Evolutionary conservation across 257 asterid genomes (phyloP).

Genomic region (Leonotis leonurus): DNA sequence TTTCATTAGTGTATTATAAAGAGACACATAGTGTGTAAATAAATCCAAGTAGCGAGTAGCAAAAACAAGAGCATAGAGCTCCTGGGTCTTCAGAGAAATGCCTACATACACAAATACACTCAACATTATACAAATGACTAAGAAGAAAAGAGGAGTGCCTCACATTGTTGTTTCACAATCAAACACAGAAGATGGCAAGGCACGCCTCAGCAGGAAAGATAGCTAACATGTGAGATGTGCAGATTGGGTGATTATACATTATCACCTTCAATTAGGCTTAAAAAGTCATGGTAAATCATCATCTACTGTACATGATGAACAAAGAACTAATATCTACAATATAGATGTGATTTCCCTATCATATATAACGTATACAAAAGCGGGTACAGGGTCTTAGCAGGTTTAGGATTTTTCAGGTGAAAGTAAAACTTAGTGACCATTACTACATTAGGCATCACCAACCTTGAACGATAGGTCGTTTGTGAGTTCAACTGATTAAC

Average conservation of each 20-base stretch:
- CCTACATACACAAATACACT: conserved; percentile 33
- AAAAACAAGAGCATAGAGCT: conserved; percentile 76
- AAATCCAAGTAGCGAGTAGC: conserved; percentile 85
- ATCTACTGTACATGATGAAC: not conserved
- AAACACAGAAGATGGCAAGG: not conserved
- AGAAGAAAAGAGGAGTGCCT: not conserved
- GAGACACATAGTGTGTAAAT: conserved; percentile 54
- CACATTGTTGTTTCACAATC: not conserved
- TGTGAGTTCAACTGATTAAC: not conserved
- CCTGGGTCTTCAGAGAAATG: conserved; percentile 82
- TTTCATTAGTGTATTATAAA: conserved; percentile 74
- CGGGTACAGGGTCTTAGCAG: not conserved
- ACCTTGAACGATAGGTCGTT: not conserved
- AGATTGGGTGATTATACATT: not conserved
- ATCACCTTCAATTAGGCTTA: not conserved
- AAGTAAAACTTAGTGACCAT: not conserved
- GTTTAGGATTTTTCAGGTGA: not conserved
- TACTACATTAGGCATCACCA: not conserved
- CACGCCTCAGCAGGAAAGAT: not conserved
- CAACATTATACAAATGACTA: conserved; percentile 16
- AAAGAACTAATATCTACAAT: not conserved
- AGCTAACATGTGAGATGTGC: not conserved
- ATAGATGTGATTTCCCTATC: not conserved
- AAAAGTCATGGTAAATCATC: not conserved
- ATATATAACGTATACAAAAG: not conserved